These are phyloP conservation scores for Trapa incisa DNA, from an alignment of 345 rosid genomes.

Conservation along the genomic window DNA sequence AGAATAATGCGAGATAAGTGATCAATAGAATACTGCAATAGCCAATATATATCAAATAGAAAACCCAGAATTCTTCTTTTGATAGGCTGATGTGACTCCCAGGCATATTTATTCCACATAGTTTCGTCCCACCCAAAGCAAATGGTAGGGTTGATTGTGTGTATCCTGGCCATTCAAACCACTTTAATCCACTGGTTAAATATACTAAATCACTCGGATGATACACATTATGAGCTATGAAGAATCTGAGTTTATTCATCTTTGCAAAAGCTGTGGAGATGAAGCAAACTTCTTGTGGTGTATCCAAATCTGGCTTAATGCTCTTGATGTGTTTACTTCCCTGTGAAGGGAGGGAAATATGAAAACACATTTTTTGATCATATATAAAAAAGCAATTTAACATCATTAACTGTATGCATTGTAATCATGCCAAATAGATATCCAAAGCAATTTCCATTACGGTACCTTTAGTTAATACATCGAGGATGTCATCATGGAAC, in stretches of 20 bases:
- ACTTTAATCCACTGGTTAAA: constrained; percentile 1
- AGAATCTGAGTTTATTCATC: constrained; percentile 3
- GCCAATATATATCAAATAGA: background rate
- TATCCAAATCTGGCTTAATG: constrained; percentile 1
- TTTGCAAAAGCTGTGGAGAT: constrained; percentile 3
- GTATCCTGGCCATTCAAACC: constrained; percentile 7
- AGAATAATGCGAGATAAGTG: background rate
- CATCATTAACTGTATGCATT: background rate
- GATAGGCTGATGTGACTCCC: background rate
- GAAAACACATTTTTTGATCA: too few relatives aligned
- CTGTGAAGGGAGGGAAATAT: background rate
- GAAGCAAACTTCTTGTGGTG: constrained; percentile 3
- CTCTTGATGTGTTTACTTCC: constrained; percentile 5
- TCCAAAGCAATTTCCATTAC: constrained; percentile 2
- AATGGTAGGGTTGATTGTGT: background rate
- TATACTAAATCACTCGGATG: background rate
- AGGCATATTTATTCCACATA: background rate
- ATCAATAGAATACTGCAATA: too few relatives aligned
- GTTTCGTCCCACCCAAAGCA: background rate
- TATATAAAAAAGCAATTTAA: background rate
- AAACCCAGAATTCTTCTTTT: constrained; percentile 2
- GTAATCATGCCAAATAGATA: background rate
- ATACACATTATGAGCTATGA: background rate
- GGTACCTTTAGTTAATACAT: constrained; percentile 3
- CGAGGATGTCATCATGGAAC: constrained; percentile 1